Base-by-base conservation (phyloP, 495 filamentous ascomycete species). In the Chaetomidium leptoderma region DNA sequence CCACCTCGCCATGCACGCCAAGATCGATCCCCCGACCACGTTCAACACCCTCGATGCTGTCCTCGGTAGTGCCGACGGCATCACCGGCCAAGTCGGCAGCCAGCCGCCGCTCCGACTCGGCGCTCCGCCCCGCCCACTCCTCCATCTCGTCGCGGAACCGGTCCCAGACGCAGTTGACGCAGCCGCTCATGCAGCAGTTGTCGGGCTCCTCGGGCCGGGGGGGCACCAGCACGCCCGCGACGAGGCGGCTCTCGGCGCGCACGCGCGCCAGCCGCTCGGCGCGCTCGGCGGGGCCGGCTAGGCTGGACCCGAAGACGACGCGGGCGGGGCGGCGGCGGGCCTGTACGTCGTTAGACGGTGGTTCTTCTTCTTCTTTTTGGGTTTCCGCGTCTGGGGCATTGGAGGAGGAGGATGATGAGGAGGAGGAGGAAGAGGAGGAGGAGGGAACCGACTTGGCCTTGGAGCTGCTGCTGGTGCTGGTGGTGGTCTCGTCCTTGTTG, bases 101-200 rank as follows among this genome's bases (percentile, higher is more conserved):
- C 50, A 82, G 63, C 43, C 70, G 65, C 6, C 69, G 66, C 52
- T 77, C 69, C 14, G 88, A 89, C 66, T 83, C 77, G 43, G 74
- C 70, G 14, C 78, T 76, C 54, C 78, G 76, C 4, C 70, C 75
- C 24, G 84, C 88, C 90, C 90, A 96, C 43, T 88, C 87, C 67
- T 97, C 92, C 73, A 96, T 77, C 55, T 96, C 91, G 59, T 97
- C 92, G 4, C 91, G 78, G 72, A 86, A 96, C 42, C 80, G 76
- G 69, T 97, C 92, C 92, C 92, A 98, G 11, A 96, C 92, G 70
- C 93, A 98, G 69, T 97, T 92, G 29, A 96, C 92, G 69, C 93
- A 98, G 27, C 93, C 93, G 64, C 86, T 90, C 93, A 97, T 98
- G 74, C 93, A 98, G 81, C 93, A 98, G 72, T 97, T 96, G 70